phyloP scores from a whole-genome alignment of 2,329 filamentous ascomycete species.

The Helminthosporium solani region DNA sequence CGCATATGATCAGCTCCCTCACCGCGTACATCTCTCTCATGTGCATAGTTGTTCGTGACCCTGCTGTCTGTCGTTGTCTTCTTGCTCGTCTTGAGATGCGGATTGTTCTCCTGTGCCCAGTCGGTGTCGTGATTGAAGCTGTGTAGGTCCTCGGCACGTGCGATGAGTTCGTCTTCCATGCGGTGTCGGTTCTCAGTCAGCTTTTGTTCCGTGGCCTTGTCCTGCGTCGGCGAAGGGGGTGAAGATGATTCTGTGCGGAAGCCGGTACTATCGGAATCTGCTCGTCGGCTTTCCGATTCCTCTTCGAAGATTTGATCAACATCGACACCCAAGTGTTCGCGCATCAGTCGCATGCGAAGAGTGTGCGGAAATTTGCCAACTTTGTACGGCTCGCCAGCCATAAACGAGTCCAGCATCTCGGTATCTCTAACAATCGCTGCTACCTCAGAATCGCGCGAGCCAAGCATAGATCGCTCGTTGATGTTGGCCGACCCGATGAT shows the following conservation, averaged over 20 bases:
- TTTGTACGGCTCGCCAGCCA: constrained; percentile 85
- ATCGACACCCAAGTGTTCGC: constrained; percentile 93
- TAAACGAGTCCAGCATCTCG: constrained; percentile 86
- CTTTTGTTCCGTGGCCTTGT: constrained; percentile 42
- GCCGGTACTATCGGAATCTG: constrained; percentile 69
- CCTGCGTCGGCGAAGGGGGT: constrained; percentile 34
- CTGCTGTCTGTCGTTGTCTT: constrained; percentile 59
- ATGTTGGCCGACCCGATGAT: constrained; percentile 98
- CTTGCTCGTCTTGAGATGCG: constrained; percentile 56
- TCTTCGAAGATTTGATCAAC: constrained; percentile 71
- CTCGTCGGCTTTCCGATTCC: constrained; percentile 36
- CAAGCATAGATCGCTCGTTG: constrained; percentile 95
- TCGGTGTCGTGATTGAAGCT: constrained; percentile 78
- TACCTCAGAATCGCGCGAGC: constrained; percentile 86
- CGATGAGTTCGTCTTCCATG: constrained; percentile 58
- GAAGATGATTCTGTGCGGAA: constrained; percentile 40
- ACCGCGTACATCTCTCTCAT: constrained; percentile 75
- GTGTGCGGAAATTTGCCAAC: constrained; percentile 93
- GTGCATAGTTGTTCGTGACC: constrained; percentile 61
- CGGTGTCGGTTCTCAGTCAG: constrained; percentile 43
- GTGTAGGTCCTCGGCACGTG: constrained; percentile 56
- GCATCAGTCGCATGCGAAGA: constrained; percentile 88
- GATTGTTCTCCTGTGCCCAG: constrained; percentile 59
- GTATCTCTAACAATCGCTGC: constrained; percentile 89
- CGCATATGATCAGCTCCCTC: constrained; percentile 73